These are phyloP conservation scores for Stevia rebaudiana DNA, from an alignment of 140 eudicot species.

Conservation along the genomic window DNA sequence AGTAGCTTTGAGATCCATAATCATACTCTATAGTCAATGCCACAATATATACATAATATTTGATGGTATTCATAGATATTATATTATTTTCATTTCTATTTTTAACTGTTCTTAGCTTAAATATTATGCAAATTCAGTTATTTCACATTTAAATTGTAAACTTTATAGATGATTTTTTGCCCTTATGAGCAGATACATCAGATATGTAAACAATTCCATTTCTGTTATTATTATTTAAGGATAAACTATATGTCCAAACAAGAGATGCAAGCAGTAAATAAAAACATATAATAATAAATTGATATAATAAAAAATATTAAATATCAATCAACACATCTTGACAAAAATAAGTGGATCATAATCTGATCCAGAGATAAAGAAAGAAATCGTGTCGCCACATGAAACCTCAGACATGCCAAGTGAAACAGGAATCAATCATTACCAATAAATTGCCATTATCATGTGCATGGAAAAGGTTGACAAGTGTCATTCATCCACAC, in stretches of 20 bases:
- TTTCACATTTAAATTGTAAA: background rate
- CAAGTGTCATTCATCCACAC: conserved; percentile 35
- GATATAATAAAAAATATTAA: background rate
- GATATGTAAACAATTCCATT: background rate
- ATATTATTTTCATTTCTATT: too few species aligned
- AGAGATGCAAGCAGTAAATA: conserved; percentile 10
- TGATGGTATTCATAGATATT: background rate
- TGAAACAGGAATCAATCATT: conserved; percentile 1
- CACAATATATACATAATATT: background rate
- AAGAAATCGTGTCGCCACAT: conserved; percentile 29
- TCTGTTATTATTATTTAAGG: background rate
- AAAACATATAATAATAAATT: background rate
- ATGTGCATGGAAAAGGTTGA: conserved; percentile 27
- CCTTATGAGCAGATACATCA: background rate
- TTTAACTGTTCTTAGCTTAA: too few species aligned
- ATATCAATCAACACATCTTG: background rate
- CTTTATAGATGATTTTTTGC: background rate
- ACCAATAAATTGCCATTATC: conserved; percentile 22
- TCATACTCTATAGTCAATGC: conserved; percentile 2
- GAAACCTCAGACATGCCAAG: conserved; percentile 17
- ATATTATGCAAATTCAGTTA: background rate
- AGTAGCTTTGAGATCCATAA: background rate
- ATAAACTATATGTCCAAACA: conserved; percentile 3
- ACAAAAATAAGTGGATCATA: conserved; percentile 21
- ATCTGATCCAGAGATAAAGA: conserved; percentile 12